Evolutionary conservation across 495 filamentous ascomycete species (phyloP).

Genomic region (Thermothielavioides terrestris): DNA sequence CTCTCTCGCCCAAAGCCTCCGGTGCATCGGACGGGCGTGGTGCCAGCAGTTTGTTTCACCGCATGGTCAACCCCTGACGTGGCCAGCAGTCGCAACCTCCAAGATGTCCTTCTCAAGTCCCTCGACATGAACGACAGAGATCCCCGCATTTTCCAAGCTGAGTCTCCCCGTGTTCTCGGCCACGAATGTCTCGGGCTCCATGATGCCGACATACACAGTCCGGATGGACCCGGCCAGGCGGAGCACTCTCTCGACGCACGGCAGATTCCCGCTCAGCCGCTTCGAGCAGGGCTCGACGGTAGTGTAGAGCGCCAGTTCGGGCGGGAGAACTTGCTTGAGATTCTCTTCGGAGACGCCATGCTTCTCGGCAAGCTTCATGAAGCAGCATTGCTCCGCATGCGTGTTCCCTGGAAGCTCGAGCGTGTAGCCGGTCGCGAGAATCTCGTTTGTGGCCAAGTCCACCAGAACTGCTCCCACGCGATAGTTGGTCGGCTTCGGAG

Average conservation of each 20-base stretch:
- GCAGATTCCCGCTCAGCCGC: slow-evolving; percentile 68
- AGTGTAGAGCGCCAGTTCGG: slow-evolving; percentile 65
- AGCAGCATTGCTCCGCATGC: slow-evolving; percentile 88
- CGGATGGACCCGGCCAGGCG: slow-evolving; percentile 52
- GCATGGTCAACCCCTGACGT: slow-evolving; percentile 34
- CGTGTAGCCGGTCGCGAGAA: slow-evolving; percentile 83
- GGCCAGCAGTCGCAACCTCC: slow-evolving; percentile 70
- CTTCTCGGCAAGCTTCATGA: slow-evolving; percentile 60
- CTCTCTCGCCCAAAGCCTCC: too few species aligned
- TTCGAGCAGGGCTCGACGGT: slow-evolving; percentile 90
- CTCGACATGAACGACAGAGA: slow-evolving; percentile 58
- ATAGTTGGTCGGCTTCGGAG: slow-evolving; percentile 83
- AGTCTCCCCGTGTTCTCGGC: slow-evolving; percentile 64
- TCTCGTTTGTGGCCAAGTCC: slow-evolving; percentile 44
- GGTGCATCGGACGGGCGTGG: too few species aligned
- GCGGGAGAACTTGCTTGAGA: slow-evolving; percentile 48
- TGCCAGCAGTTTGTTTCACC: too few species aligned
- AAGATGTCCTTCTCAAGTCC: slow-evolving; percentile 80
- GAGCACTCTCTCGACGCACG: slow-evolving; percentile 77
- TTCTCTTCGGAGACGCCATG: slow-evolving; percentile 45
- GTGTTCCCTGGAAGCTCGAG: slow-evolving; percentile 88
- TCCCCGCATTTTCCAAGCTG: slow-evolving; percentile 63
- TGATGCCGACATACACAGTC: slow-evolving; percentile 78
- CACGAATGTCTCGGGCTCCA: slow-evolving; percentile 86
- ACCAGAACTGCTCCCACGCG: slow-evolving; percentile 83